phyloP scores from a whole-genome alignment of 2,329 filamentous ascomycete species.

The Claviceps pusilla region DNA sequence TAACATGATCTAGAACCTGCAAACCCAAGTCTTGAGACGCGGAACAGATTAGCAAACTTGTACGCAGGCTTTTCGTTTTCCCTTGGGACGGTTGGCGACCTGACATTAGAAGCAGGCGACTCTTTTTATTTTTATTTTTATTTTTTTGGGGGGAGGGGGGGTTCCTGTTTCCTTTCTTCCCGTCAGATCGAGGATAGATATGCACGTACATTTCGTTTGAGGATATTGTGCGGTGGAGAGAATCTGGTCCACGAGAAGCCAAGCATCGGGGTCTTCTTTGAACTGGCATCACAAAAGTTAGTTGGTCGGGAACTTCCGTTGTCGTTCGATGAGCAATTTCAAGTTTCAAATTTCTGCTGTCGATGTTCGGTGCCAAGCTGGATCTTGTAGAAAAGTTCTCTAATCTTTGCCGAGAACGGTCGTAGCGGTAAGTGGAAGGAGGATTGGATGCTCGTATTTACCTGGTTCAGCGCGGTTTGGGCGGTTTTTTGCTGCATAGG shows the following conservation, averaged over 20 bases:
- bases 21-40: conserved; percentile 60
- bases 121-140: no score
- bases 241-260: conserved; percentile 95
- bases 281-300: conserved; percentile 43
- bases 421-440: neutral
- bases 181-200: no score
- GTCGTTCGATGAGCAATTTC: neutral
- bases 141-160: no score
- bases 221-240: conserved; percentile 83
- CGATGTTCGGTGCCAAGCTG: neutral
- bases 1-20: conserved; percentile 94
- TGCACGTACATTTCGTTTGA: conserved; percentile 78
- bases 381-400: neutral
- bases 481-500: conserved; percentile 77
- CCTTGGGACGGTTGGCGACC: neutral
- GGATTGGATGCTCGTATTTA: conserved; percentile 22
- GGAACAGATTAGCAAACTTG: conserved; percentile 9
- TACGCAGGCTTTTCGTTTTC: neutral
- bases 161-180: neutral
- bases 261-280: conserved; percentile 96
- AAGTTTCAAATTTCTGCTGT: neutral
- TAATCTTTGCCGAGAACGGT: neutral
- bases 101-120: neutral
- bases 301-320: neutral
- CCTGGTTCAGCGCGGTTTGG: conserved; percentile 83